Base-by-base conservation (phyloP, 148 eudicot species). In the Nepenthes mirabilis region DNA sequence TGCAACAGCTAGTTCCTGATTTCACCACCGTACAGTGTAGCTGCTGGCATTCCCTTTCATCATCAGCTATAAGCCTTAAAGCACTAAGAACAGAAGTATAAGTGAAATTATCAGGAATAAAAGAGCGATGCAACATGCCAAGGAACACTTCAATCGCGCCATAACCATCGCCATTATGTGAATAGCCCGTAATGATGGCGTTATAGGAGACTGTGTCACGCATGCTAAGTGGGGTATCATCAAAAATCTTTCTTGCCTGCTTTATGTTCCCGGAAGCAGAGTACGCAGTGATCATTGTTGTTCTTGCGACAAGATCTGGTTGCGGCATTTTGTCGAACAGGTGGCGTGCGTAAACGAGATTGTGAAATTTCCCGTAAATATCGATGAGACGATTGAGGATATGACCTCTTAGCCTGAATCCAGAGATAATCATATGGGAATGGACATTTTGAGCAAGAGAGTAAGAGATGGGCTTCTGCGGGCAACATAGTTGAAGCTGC, bases 351-450 rank as follows among this genome's bases (percentile, higher is more conserved):
- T 76, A 74, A 1, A 0, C n/a, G 5, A 82, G 51, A 55, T 83
- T 66, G 9, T 65, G 60, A 6, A 65, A 62, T 53, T 86, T 80
- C 13, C 80, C 72, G 45, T 86, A 86, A 1, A 78, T 7, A 5
- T 74, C 76, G 10, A 86, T 74, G n/a, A 86, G 62, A 12, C 75
- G 77, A 55, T 73, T 82, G 32, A 83, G 73, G 57, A 76, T 80
- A 52, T 78, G 93, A 10, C 79, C 80, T 37, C 77, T 81, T 11
- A 94, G 94, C 2, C 14, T 64, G 74, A 88, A 91, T 58, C 94
- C 96, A 2, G 76, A 79, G 35, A 78, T 62, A 11, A 80, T 81
- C 83, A 91, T 88, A 70, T 82, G 84, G 64, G 82, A 96, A 58
- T 85, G 97, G 79, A 85, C 66, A 58, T 62, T 14, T 52, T 60